phyloP scores from a whole-genome alignment of 805 yeast species.

The Ogataea degrootiae region DNA sequence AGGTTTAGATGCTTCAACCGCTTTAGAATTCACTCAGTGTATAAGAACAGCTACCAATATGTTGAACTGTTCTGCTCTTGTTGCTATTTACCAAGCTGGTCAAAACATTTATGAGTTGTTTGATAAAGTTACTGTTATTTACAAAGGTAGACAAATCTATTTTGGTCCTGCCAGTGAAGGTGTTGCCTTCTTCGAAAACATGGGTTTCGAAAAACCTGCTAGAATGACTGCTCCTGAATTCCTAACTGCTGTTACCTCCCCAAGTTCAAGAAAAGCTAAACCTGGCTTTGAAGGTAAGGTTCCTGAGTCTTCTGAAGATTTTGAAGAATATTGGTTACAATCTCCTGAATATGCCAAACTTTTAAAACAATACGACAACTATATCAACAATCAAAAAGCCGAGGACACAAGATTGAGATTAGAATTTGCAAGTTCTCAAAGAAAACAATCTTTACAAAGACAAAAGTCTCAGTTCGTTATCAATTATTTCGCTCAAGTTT shows the following conservation, averaged over 20 bases:
- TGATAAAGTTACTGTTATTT: constrained; percentile 55
- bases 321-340: constrained; percentile 53
- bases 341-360: constrained; percentile 48
- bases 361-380: constrained; percentile 35
- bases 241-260: constrained; percentile 64
- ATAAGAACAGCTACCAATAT: constrained; percentile 59
- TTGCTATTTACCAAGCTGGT: constrained; percentile 66
- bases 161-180: constrained; percentile 54
- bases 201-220: constrained; percentile 62
- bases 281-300: constrained; percentile 52
- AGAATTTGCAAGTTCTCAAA: constrained; percentile 35
- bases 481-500: constrained; percentile 45
- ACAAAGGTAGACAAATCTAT: constrained; percentile 57
- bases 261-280: constrained; percentile 46
- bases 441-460: constrained; percentile 36
- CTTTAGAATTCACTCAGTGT: constrained; percentile 59
- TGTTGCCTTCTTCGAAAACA: constrained; percentile 49
- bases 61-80: constrained; percentile 51
- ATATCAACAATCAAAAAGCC: constrained; percentile 32
- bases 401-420: constrained; percentile 37
- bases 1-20: constrained; percentile 70
- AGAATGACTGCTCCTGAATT: constrained; percentile 70
- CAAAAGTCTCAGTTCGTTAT: constrained; percentile 32
- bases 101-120: constrained; percentile 59
- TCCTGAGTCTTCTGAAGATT: constrained; percentile 53